Evolutionary conservation across 2,329 filamentous ascomycete species (phyloP), one percentile per base, ranked within the genome.

Genomic region (Chrysoporthe austroafricana): DNA sequence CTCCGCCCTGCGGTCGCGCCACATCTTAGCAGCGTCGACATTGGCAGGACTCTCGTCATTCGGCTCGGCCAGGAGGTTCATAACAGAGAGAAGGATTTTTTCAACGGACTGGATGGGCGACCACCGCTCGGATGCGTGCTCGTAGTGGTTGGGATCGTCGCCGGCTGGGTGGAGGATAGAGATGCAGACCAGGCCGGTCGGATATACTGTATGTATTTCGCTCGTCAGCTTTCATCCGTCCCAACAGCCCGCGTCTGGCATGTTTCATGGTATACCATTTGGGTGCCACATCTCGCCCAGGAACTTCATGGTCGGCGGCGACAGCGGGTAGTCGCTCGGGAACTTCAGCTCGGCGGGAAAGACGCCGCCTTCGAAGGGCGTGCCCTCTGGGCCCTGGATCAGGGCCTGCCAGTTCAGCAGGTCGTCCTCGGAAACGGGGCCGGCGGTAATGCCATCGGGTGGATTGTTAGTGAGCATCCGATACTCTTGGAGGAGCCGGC

Each of bases 81-180:
- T 98, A 69, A 98, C 95, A 60, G 90, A 94, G 67, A 98, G 94
- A 73, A 98, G 84, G 73, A 98, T 98, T 84, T 97, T 98, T 82
- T 98, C 96, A 73, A 97, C 95, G 69, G 91, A 96, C 82, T 98
- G 96, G 71, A 98, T 97, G 14, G 95, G 95, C 39, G 91, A 95
- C 95, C 95, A 98, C 71, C 95, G 90, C 83, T 98, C 96, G 1
- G 91, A 94, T 8, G 96, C 95, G 74, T 95, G 92, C 80, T 98
- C 95, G 85, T 98, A 98, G 83, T 97, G 94, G 82, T 97, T 97
- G 65, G 96, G 96, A 80, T 98, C 95, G 81, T 98, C 95, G 75
- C 96, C 95, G 2, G 95, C 95, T 3, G 95, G 91, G 80, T 98
- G 95, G 2, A 98, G 89, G 82, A 98, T 98, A n/a, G 93, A 97